Evolutionary conservation across 2,329 filamentous ascomycete genomes (phyloP), one percentile per base, ranked within the genome.

Genomic region (Diplodia sapinea): DNA sequence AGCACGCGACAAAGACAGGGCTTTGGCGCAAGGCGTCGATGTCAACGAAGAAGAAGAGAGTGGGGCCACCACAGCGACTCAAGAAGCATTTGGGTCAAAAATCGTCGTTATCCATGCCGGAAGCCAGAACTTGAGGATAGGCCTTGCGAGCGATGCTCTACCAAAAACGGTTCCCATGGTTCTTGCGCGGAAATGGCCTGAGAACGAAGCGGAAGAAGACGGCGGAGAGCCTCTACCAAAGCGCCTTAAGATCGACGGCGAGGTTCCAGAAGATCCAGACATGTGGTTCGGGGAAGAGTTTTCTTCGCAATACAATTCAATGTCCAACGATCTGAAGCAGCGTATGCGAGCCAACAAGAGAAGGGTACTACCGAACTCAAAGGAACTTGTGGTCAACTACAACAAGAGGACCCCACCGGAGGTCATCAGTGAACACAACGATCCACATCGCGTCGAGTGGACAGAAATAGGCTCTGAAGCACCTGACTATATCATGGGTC

Each of bases 111-210:
- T 99, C 73, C 95, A 99, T 76, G 89, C 94, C 2, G 95, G 95
- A 36, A 98, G 94, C 76, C 94, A 98, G 79, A 98, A 98, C 71
- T 82, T 99, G 70, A 89, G 95, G 57, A 94, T 99, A 73, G 95
- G 95, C 0, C 88, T 98, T 69, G 94, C 94, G n/a, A 97, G 92
- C 74, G 95, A 99, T 80, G 94, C 94, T 6, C 82, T 99, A 5
- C 95, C 95, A 7, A 97, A 95, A 80, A 96, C 93, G 1, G 88
- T 98, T 50, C 94, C 95, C 5, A 97, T 96, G 91, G 89, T 92
- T 1, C 89, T 98, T 70, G 95, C 94, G 26, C 89, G 91, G 40
- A 92, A 89, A 75, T 91, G 91, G 72, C 82, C 86, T 7, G 86
- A 89, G 74, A 94, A 89, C 68, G 95, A 99, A 80, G 90, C 91